Evolutionary conservation across 352 stramenopile genomes (phyloP).

Genomic region (Aphanomyces cochlioides): DNA sequence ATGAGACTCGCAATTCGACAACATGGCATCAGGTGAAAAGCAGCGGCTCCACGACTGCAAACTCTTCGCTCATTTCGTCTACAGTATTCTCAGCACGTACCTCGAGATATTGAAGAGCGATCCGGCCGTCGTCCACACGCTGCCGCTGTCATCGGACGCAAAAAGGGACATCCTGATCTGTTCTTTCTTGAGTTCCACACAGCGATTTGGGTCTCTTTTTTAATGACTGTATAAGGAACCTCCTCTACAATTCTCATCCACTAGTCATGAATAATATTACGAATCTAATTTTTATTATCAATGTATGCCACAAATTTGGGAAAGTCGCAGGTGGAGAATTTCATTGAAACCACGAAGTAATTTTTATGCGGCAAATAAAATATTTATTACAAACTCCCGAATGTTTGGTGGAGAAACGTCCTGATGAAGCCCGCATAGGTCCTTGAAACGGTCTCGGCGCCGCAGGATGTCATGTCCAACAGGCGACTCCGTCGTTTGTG

Average conservation of each 20-base stretch:
- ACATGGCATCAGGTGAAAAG: too few species aligned
- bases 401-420: conserved; percentile 24
- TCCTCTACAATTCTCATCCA: neutral
- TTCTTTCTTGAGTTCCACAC: conserved; percentile 11
- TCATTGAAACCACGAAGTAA: neutral
- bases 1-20: neutral
- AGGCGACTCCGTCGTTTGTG: too few species aligned
- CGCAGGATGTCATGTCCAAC: too few species aligned
- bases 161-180: conserved; percentile 67
- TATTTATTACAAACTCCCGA: conserved; percentile 6
- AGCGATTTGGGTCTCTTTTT: conserved; percentile 6
- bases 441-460: too few species aligned
- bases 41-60: too few species aligned
- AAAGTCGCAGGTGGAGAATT: conserved; percentile 22
- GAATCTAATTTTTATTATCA: neutral
- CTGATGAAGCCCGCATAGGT: neutral
- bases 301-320: conserved; percentile 3
- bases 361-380: neutral
- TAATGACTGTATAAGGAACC: neutral
- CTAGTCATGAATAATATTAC: conserved; percentile 11
- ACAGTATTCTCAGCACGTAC: conserved; percentile 26
- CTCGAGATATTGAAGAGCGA: conserved; percentile 88
- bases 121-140: conserved; percentile 76
- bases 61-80: too few species aligned
- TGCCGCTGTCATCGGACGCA: conserved; percentile 67